Evolutionary conservation across 495 filamentous ascomycete species (phyloP).

Genomic region (Xylaria nigripes): DNA sequence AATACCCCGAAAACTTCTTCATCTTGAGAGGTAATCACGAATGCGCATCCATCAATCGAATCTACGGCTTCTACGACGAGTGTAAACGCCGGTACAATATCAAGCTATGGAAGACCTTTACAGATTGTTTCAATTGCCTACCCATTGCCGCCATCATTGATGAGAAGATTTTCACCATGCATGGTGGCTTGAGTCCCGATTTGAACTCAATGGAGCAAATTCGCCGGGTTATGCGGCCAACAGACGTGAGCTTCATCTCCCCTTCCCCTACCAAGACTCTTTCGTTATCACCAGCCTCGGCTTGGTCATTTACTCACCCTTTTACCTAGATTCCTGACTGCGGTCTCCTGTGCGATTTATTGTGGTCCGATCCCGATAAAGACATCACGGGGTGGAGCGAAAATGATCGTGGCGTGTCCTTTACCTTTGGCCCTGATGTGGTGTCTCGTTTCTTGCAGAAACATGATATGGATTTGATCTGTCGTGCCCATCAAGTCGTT

Average conservation of each 20-base stretch:
- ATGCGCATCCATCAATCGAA: constrained; percentile 98
- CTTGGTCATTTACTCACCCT: constrained; percentile 22
- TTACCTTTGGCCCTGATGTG: constrained; percentile 98
- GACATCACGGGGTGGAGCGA: constrained; percentile 99
- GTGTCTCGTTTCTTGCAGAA: constrained; percentile 98
- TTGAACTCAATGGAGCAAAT: constrained; percentile 99
- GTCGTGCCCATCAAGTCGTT: constrained; percentile 96
- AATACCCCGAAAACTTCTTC: constrained; percentile 99
- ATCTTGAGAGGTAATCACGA: constrained; percentile 97
- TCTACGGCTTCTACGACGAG: constrained; percentile 99
- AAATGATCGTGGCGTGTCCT: constrained; percentile 96
- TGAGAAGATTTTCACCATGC: constrained; percentile 99
- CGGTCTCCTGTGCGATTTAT: constrained; percentile 89
- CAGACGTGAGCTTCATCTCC: constrained; percentile 63
- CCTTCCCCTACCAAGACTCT: neutral
- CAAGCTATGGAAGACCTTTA: constrained; percentile 99
- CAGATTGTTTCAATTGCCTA: constrained; percentile 99
- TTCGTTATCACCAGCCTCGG: constrained; percentile 8
- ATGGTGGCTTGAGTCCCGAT: constrained; percentile 93
- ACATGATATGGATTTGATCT: constrained; percentile 99
- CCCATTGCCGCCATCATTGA: constrained; percentile 99
- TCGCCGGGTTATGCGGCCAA: constrained; percentile 95
- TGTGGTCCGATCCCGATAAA: constrained; percentile 99
- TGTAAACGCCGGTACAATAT: constrained; percentile 99
- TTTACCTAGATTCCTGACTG: constrained; percentile 87